A percentile compares a stretch with the other conserved stretches of the same genome.
phyloP scores from a whole-genome alignment of 2,329 filamentous ascomycete species.

The Diaporthe vexans region DNA sequence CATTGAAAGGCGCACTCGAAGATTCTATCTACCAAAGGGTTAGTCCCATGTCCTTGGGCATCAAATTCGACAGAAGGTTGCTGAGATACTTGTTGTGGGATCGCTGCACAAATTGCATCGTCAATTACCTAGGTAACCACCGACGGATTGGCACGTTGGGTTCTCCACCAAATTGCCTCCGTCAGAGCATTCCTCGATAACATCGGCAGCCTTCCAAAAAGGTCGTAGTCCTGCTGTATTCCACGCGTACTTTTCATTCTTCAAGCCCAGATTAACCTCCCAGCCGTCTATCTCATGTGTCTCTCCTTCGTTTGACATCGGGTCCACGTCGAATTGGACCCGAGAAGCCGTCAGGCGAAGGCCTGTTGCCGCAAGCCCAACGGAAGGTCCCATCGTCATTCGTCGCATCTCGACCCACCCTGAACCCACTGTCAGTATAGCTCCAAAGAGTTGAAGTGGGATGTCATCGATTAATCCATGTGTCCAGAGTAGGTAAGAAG shows the following conservation, averaged over 20 bases:
- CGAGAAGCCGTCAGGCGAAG: neutral
- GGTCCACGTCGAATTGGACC: neutral
- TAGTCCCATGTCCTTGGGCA: neutral
- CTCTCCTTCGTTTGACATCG: neutral
- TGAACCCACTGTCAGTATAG: neutral
- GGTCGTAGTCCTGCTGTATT: neutral
- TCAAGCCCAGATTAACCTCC: neutral
- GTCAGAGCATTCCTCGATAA: neutral
- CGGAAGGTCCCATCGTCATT: neutral
- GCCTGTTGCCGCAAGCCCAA: neutral
- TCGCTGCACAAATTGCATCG: neutral
- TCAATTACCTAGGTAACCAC: neutral
- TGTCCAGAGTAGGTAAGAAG: neutral
- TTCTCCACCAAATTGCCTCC: neutral
- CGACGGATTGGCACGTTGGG: neutral
- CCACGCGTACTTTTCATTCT: neutral
- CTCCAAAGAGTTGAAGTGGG: neutral
- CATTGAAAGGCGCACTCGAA: neutral
- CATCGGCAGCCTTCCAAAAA: neutral
- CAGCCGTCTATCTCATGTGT: neutral
- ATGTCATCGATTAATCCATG: neutral
- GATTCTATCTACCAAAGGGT: neutral
- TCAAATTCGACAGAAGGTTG: neutral
- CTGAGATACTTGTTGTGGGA: neutral
- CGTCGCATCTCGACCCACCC: conserved; percentile 1